Conservation (phyloP, 208 protist genomes). For the Leishmania tropica region DNA sequence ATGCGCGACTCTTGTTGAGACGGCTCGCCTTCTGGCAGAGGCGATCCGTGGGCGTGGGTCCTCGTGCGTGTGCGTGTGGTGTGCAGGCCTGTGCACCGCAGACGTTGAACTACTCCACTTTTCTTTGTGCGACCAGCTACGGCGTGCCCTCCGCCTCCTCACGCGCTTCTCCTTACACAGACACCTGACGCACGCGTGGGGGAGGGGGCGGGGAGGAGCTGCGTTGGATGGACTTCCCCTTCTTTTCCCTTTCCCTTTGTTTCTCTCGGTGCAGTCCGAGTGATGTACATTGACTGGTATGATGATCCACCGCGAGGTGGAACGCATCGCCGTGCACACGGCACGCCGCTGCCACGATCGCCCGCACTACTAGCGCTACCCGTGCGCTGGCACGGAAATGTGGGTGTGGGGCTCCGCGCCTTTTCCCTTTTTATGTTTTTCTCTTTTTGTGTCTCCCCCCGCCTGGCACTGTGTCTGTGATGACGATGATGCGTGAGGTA, state of each 20-base stretch:
- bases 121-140: neutral
- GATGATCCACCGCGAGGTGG: neutral
- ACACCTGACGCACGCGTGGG: neutral
- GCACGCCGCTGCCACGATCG: neutral
- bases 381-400: neutral
- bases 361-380: neutral
- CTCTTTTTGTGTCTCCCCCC: neutral
- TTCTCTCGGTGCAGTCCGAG: neutral
- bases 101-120: neutral
- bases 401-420: neutral
- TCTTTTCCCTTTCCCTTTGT: neutral
- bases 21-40: slow-evolving; percentile 34
- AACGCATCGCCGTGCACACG: neutral
- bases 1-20: neutral
- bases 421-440: too few species aligned
- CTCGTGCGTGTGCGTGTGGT: neutral
- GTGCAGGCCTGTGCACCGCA: neutral
- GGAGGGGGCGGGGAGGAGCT: neutral
- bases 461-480: neutral
- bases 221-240: neutral
- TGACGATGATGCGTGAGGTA: neutral
- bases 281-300: neutral
- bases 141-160: neutral
- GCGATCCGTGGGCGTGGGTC: slow-evolving; percentile 3
- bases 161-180: neutral